These are phyloP conservation scores for Ziziphus jujuba DNA, from an alignment of 306 rosid genomes.

Conservation along the genomic window DNA sequence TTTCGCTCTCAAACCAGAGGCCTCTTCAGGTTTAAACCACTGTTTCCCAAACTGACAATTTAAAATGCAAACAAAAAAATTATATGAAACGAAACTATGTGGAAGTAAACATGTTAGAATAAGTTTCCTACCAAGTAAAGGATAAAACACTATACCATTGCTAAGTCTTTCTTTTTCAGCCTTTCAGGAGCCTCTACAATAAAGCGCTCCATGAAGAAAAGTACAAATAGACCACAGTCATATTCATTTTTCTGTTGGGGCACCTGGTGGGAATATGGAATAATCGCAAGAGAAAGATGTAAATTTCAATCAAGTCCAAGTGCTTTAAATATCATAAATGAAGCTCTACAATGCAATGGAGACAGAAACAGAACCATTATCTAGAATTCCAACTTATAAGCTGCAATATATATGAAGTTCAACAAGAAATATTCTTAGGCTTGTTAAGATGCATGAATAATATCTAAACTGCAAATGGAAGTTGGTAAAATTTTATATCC, in stretches of 20 bases:
- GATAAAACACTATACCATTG: slow-evolving; percentile 50
- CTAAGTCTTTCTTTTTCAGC: slow-evolving; percentile 65
- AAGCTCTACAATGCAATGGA: too few relatives aligned
- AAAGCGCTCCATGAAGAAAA: slow-evolving; percentile 82
- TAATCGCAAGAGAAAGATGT: slow-evolving; percentile 6
- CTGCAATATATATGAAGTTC: too few relatives aligned
- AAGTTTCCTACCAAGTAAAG: background rate
- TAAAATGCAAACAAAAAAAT: slow-evolving; percentile 16
- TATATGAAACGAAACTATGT: background rate
- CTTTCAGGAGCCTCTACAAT: slow-evolving; percentile 76
- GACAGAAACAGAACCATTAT: too few relatives aligned
- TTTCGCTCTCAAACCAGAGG: slow-evolving; percentile 76
- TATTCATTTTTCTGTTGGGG: slow-evolving; percentile 93
- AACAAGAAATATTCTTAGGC: too few relatives aligned
- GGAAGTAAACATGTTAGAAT: background rate
- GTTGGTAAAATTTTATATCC: too few relatives aligned
- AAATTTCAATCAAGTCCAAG: background rate
- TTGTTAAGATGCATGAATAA: too few relatives aligned
- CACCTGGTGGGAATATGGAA: slow-evolving; percentile 55
- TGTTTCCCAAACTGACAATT: slow-evolving; percentile 66
- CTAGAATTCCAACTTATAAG: too few relatives aligned
- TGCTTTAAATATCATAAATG: too few relatives aligned
- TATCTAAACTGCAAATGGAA: too few relatives aligned
- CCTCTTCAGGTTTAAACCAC: slow-evolving; percentile 92
- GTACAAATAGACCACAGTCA: slow-evolving; percentile 93